A percentile compares a stretch with the other conserved stretches of the same genome.
Evolutionary conservation across 73 alveolate species (phyloP).

Genomic region (Paramecium caudatum): DNA sequence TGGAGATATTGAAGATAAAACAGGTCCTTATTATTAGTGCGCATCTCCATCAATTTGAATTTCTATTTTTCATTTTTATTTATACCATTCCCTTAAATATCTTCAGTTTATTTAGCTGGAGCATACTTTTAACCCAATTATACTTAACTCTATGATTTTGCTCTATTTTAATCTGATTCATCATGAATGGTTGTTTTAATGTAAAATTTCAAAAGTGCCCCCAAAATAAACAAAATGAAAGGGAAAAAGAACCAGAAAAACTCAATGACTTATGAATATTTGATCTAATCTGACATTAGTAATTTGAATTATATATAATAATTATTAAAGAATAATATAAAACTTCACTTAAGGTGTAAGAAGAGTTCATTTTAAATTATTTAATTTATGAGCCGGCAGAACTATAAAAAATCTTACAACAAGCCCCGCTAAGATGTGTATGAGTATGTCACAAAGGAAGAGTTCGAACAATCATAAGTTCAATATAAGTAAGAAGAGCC

Average conservation of each 20-base stretch:
- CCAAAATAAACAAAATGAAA: background rate
- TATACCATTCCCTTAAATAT: too few relatives aligned
- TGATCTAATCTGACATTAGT: slow-evolving; percentile 27
- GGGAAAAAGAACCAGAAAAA: slow-evolving; percentile 51
- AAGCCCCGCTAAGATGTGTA: slow-evolving; percentile 27
- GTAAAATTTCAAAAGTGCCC: slow-evolving; percentile 5
- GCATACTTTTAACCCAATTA: too few relatives aligned
- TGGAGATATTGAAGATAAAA: slow-evolving; percentile 15
- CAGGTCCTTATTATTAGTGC: background rate
- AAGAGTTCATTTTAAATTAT: too few relatives aligned
- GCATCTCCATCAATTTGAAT: background rate
- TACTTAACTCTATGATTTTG: slow-evolving; percentile 6
- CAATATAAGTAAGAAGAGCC: background rate
- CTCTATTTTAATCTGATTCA: background rate
- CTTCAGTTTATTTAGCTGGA: too few relatives aligned
- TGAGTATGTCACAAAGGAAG: slow-evolving; percentile 35
- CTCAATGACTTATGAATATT: slow-evolving; percentile 1
- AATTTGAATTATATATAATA: slow-evolving; percentile 1
- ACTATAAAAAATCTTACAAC: background rate
- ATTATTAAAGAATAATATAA: background rate
- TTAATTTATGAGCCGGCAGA: slow-evolving; percentile 2
- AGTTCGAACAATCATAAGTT: background rate
- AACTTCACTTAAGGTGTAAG: background rate
- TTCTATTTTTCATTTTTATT: background rate
- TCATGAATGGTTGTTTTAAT: slow-evolving; percentile 2